Base-by-base conservation (phyloP, 2,329 filamentous ascomycete genomes). In the Chaetomiaceae sp. region DNA sequence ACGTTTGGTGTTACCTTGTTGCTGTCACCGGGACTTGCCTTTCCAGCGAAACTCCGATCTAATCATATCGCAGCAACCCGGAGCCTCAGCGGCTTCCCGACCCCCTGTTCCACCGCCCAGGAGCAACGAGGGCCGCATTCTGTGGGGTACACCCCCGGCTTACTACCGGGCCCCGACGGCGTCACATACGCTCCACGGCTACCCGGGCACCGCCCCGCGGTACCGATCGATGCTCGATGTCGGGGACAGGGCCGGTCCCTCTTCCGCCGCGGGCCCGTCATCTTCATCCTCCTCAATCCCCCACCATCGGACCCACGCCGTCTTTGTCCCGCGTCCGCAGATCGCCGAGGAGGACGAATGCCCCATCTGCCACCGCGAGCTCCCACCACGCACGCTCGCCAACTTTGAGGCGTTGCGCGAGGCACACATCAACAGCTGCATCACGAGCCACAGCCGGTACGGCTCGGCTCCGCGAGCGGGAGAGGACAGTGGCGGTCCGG, bases 311-410 rank as follows among this genome's bases (percentile, higher is more conserved):
- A 56, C 58, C 34, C 71, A 68, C 20, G 69, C 66, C 23, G 62
- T 68, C 33, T 72, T 69, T 1, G 66, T 64, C 21, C 72, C 69
- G 4, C 73, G 72, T 10, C 74, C 71, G 1, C 79, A 77, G 50
- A 74, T 79, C 60, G 73, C 75, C 5, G 87, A 91, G 64, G 87
- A 90, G 62, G 87, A 91, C 63, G 85, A 89, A 60, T 92, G 87
- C 55, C 87, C 87, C 0, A 78, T 91, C 39, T 92, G 87, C 60
- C 86, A 87, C 61, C 69, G 73, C 33, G 85, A 89, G 66, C 73
- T 90, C 3, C 86, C 87, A 0, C 76, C 80, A 2, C 71, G 73
- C 16, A 66, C 65, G 4, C 70, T 83, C 2, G 65, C 74, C 2
- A 74, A 82, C 54, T 79, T 70, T 50, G 79, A 84, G 60, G 57